A percentile compares a stretch with the other conserved stretches of the same genome.
Conservation (phyloP, 2,329 filamentous ascomycete species). For the Elsinoe ampelina region DNA sequence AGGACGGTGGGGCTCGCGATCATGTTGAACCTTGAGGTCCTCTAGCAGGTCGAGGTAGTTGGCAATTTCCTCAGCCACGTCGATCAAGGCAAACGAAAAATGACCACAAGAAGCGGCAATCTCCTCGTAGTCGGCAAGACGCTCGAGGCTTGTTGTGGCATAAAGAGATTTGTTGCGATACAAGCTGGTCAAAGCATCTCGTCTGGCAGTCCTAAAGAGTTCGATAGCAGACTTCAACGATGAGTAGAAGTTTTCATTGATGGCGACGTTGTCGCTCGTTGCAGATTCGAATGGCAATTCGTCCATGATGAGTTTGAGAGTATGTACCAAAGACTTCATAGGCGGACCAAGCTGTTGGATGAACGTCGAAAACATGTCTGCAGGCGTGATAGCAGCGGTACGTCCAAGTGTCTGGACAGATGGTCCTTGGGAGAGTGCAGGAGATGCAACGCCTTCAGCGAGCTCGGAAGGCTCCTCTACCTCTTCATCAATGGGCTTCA, state of each 20-base stretch:
- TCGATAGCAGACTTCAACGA: constrained; percentile 73
- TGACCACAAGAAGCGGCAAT: constrained; percentile 96
- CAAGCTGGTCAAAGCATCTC: constrained; percentile 64
- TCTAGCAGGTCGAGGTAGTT: constrained; percentile 75
- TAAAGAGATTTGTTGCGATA: constrained; percentile 72
- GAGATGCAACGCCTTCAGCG: neutral
- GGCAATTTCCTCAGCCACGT: constrained; percentile 84
- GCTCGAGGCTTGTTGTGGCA: constrained; percentile 57
- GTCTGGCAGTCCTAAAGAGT: constrained; percentile 67
- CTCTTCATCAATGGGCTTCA: constrained; percentile 14
- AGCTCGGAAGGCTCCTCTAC: constrained; percentile 1
- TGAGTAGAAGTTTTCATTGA: constrained; percentile 70
- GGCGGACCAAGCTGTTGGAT: constrained; percentile 82
- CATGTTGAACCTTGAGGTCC: constrained; percentile 62
- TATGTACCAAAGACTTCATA: constrained; percentile 92
- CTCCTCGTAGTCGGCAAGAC: constrained; percentile 91
- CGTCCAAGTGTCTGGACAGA: neutral
- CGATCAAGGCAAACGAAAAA: constrained; percentile 84
- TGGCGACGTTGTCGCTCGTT: constrained; percentile 57
- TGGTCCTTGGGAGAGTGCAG: neutral
- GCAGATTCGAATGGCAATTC: constrained; percentile 69
- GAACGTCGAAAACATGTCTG: constrained; percentile 86
- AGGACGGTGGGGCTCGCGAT: constrained; percentile 51
- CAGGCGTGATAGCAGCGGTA: constrained; percentile 36
- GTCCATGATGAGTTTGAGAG: constrained; percentile 76